Evolutionary conservation across 2,329 filamentous ascomycete species (phyloP), one percentile per base, ranked within the genome.

Genomic region (Cladosporium oxysporum): DNA sequence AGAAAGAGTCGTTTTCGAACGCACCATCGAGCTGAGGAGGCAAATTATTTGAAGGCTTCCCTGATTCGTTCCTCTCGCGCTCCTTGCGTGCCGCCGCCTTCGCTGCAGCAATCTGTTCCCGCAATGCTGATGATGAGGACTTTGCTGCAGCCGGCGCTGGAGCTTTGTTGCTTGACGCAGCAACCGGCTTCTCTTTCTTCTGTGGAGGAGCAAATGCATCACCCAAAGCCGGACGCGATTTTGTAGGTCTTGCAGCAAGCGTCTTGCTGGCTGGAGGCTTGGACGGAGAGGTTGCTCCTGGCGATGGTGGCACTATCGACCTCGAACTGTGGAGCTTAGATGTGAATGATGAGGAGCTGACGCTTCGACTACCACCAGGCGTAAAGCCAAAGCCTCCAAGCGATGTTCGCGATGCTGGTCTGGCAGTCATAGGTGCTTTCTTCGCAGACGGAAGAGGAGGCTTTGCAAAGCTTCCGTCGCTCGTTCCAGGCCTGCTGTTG

Each of bases 71-170:
- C n/a, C 21, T 47, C 87, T 67, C 70, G 59, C 71, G 73, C 47
- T 74, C 69, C 65, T 72, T 75, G 6, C 72, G 68, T 26, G 71
- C 90, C 2, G 92, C 91, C 2, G 93, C 93, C 75, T 94, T 96
- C 0, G 95, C 94, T 72, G 93, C 94, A 44, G 93, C 92, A 69
- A 98, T 97, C 63, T 95, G 93, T 61, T 97, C 92, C 37, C 95
- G 88, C 16, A 99, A 80, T 0, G 93, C 89, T 18, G 86, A 83
- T 0, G 94, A 97, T 0, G 93, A 93, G 72, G 91, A 61, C 28
- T 64, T 67, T 18, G 55, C 50, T 23, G 62, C 26, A 28, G 31
- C 33, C 33, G 62, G 31, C 21, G 62, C 47, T 18, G 62, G 28
- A 23, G 49, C 31, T 44, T 60, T 60, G 6, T 5, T 18, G 16